These are phyloP conservation scores for Hypoxylon intermedium DNA, from an alignment of 495 filamentous ascomycete species.

Conservation along the genomic window DNA sequence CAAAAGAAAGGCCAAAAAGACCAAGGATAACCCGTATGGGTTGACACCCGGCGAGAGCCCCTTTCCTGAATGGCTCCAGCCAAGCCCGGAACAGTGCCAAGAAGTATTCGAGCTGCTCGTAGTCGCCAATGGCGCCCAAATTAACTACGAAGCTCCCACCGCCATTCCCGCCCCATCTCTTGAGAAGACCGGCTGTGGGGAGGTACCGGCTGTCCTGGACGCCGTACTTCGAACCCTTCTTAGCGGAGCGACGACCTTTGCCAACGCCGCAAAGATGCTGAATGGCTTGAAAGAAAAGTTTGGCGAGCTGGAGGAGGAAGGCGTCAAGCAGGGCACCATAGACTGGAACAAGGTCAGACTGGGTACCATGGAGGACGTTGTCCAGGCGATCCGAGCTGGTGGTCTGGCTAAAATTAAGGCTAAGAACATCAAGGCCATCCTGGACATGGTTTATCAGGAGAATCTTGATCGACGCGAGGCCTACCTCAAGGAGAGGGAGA, in stretches of 20 bases:
- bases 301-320: slow-evolving; percentile 53
- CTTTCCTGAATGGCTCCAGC: slow-evolving; percentile 71
- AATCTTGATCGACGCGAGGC: slow-evolving; percentile 51
- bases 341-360: slow-evolving; percentile 84
- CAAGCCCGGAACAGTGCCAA: slow-evolving; percentile 75
- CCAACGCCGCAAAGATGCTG: slow-evolving; percentile 72
- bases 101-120: slow-evolving; percentile 75
- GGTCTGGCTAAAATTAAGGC: slow-evolving; percentile 76
- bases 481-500: slow-evolving; percentile 42
- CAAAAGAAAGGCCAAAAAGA: slow-evolving; percentile 41
- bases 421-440: slow-evolving; percentile 78
- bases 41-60: slow-evolving; percentile 62
- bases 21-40: slow-evolving; percentile 53
- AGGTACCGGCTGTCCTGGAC: slow-evolving; percentile 91
- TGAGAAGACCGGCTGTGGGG: slow-evolving; percentile 85
- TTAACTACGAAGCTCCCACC: slow-evolving; percentile 66
- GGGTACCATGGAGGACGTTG: slow-evolving; percentile 67
- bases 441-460: slow-evolving; percentile 80
- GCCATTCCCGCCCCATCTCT: slow-evolving; percentile 78
- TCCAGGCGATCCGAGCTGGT: slow-evolving; percentile 74
- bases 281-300: slow-evolving; percentile 73
- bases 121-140: slow-evolving; percentile 66
- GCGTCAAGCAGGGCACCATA: slow-evolving; percentile 70
- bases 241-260: slow-evolving; percentile 75
- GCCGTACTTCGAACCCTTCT: slow-evolving; percentile 83